A percentile compares a stretch with the other conserved stretches of the same genome.
Conservation (phyloP, 2,329 filamentous ascomycete genomes). For the Verticillium alfalfae region DNA sequence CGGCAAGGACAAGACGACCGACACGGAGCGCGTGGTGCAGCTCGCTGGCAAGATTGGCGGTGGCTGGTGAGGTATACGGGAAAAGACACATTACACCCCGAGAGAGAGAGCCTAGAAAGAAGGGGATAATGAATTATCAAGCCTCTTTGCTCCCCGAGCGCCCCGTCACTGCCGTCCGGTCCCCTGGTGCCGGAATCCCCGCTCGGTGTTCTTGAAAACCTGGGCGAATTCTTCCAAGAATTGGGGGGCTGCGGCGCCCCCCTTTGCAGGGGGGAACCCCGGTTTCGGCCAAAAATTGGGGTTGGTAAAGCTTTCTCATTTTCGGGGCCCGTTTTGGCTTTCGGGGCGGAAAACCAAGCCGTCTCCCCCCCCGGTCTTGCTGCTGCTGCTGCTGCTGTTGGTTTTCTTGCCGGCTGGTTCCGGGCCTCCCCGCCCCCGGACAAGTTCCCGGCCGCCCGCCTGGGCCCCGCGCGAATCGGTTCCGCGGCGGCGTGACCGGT, state of each 20-base stretch:
- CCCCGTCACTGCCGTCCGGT: constrained; percentile 69
- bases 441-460: constrained; percentile 42
- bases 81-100: constrained; percentile 6
- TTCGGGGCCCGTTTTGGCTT: constrained; percentile 11
- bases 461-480: constrained; percentile 24
- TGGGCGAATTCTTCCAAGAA: constrained; percentile 40
- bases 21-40: constrained; percentile 79
- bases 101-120: constrained; percentile 10
- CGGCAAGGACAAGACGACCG: constrained; percentile 65
- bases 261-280: constrained; percentile 40
- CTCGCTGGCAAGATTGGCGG: constrained; percentile 87
- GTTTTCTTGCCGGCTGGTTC: constrained; percentile 18
- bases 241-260: too few species aligned
- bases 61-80: constrained; percentile 65
- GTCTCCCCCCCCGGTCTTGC: not conserved
- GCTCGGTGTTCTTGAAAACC: constrained; percentile 59
- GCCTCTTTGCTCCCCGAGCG: constrained; percentile 49
- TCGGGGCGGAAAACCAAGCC: constrained; percentile 16
- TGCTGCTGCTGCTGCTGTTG: not conserved
- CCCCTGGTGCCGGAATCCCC: constrained; percentile 71
- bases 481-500: constrained; percentile 54
- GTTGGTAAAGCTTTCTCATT: constrained; percentile 69
- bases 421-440: constrained; percentile 34
- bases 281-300: constrained; percentile 65
- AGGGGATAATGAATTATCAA: constrained; percentile 24